Evolutionary conservation across 768 basidiomycete species (phyloP).

Genomic region (Cyathus striatus): DNA sequence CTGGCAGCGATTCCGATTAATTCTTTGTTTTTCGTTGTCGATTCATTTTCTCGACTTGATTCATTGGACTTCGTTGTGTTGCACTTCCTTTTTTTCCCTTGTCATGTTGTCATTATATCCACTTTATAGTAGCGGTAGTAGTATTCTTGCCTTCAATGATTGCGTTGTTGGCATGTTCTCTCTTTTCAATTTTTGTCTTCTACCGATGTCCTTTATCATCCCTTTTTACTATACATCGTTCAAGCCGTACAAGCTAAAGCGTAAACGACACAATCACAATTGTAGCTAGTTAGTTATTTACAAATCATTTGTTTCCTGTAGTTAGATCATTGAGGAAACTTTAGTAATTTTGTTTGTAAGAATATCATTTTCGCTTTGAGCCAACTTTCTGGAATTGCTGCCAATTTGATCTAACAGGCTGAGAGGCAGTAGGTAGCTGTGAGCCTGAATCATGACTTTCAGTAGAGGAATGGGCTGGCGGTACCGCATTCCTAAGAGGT

Average conservation of each 20-base stretch:
- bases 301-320: no score
- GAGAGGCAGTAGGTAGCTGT: no score
- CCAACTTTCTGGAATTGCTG: slow-evolving; percentile 50
- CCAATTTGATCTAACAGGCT: slow-evolving; percentile 44
- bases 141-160: slow-evolving; percentile 16
- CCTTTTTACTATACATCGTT: slow-evolving; percentile 9
- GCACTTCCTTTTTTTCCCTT: slow-evolving; percentile 10
- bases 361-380: slow-evolving; percentile 19
- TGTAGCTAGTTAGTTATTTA: slow-evolving; percentile 46
- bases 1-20: slow-evolving; percentile 82
- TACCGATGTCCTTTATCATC: slow-evolving; percentile 17
- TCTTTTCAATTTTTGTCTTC: slow-evolving; percentile 13
- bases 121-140: slow-evolving; percentile 17
- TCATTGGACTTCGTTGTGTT: slow-evolving; percentile 8
- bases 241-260: slow-evolving; percentile 12
- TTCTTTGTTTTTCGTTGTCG: slow-evolving; percentile 3
- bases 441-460: no score
- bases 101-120: slow-evolving; percentile 14
- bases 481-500: slow-evolving; percentile 1
- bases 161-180: slow-evolving; percentile 9
- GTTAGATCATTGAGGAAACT: no score
- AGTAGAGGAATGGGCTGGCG: slow-evolving; percentile 9
- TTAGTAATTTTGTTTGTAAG: no score
- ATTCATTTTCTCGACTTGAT: slow-evolving; percentile 13
- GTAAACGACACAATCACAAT: slow-evolving; percentile 19